Percentiles rank a stretch among this genome's conserved stretches.
These are phyloP conservation scores for Pisolithus tinctorius DNA, from an alignment of 768 basidiomycete genomes.

Conservation along the genomic window DNA sequence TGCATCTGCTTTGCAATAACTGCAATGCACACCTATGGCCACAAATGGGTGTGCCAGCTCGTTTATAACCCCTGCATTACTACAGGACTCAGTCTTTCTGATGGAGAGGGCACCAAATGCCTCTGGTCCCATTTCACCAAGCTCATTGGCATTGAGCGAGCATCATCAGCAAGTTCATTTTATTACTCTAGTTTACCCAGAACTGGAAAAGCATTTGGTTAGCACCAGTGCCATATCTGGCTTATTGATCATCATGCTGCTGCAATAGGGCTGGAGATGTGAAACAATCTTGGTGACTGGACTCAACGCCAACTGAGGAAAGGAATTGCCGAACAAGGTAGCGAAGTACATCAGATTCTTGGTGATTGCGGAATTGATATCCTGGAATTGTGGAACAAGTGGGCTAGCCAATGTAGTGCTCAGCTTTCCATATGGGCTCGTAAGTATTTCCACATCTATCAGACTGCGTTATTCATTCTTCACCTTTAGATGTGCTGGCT, in stretches of 20 bases:
- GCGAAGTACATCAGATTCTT: not conserved
- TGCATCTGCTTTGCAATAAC: constrained; percentile 26
- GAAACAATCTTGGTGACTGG: constrained; percentile 29
- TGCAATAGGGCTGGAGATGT: constrained; percentile 19
- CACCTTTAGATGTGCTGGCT: constrained; percentile 25
- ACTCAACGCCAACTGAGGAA: constrained; percentile 14
- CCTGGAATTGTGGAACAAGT: not conserved
- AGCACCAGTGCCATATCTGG: constrained; percentile 25
- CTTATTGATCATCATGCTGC: constrained; percentile 27
- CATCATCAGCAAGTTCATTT: constrained; percentile 24
- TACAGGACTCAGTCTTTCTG: constrained; percentile 1
- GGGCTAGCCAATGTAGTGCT: not conserved
- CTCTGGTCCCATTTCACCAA: constrained; percentile 30
- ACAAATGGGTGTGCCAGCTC: constrained; percentile 26
- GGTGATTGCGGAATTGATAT: not conserved
- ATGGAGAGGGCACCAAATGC: constrained; percentile 5
- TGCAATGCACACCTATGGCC: constrained; percentile 35
- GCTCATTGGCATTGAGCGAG: constrained; percentile 28
- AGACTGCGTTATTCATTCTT: not conserved
- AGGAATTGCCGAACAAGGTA: constrained; percentile 11
- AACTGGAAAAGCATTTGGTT: too few relatives aligned
- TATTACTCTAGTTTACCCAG: too few relatives aligned
- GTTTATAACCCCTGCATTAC: constrained; percentile 1
- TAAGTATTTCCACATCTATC: not conserved
- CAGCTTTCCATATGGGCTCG: constrained; percentile 5